These are phyloP conservation scores for Nitzschia sp. DNA, from an alignment of 108 stramenopile species.

Conservation along the genomic window DNA sequence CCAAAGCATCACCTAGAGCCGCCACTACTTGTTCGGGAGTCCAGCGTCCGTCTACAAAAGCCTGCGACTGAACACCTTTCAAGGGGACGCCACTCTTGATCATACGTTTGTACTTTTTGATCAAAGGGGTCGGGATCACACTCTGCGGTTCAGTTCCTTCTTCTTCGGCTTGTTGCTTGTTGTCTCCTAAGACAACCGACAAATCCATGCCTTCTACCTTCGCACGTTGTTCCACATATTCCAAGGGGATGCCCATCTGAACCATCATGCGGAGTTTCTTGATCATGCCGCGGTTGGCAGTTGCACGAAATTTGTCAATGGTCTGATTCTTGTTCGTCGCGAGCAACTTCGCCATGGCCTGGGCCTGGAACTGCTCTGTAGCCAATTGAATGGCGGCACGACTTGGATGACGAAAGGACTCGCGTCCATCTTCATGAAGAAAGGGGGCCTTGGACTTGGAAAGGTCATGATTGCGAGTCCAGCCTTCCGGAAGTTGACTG, in stretches of 20 bases:
- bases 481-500: conserved; percentile 18
- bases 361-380: not conserved
- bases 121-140: conserved; percentile 15
- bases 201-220: conserved; percentile 50
- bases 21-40: conserved; percentile 9
- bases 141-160: not conserved
- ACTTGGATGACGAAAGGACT: conserved; percentile 18
- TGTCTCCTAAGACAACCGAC: conserved; percentile 17
- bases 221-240: conserved; percentile 50
- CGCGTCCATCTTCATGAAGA: conserved; percentile 15
- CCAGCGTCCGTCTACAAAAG: conserved; percentile 10
- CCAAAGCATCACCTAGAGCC: not conserved
- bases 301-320: not conserved
- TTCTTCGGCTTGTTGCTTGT: not conserved
- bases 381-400: not conserved
- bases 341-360: not conserved
- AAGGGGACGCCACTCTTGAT: conserved; percentile 22
- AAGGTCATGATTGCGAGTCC: conserved; percentile 12
- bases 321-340: not conserved
- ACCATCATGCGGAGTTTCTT: conserved; percentile 55
- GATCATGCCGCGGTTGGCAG: conserved; percentile 22
- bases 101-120: conserved; percentile 61
- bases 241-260: conserved; percentile 44
- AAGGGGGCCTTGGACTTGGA: conserved; percentile 9
- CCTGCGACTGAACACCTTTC: conserved; percentile 11